Evolutionary conservation across 768 basidiomycete species (phyloP).

Genomic region (Russula sp.): DNA sequence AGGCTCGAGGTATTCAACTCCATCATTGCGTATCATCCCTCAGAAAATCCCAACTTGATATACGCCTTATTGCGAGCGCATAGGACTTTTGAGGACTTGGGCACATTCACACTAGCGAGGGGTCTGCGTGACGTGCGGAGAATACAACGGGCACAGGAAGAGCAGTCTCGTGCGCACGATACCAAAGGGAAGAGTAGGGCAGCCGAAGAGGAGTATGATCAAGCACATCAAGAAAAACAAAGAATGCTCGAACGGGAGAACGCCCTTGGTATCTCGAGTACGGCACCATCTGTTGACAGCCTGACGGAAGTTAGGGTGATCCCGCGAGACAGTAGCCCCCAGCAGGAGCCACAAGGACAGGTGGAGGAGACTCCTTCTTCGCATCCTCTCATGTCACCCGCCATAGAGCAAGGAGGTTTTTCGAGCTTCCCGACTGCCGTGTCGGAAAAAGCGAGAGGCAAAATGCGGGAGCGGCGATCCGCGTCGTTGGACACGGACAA

Average conservation of each 20-base stretch:
- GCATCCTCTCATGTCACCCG: conserved; percentile 38
- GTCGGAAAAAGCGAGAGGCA: conserved; percentile 90
- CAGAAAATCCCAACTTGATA: conserved; percentile 80
- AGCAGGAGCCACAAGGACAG: conserved; percentile 26
- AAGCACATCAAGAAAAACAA: conserved; percentile 56
- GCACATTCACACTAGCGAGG: conserved; percentile 82
- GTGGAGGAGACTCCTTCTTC: conserved; percentile 23
- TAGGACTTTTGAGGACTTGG: conserved; percentile 81
- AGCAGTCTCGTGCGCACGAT: conserved; percentile 39
- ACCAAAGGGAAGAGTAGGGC: conserved; percentile 37
- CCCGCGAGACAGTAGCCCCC: conserved; percentile 14
- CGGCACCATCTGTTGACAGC: conserved; percentile 15
- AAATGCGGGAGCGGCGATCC: conserved; percentile 74
- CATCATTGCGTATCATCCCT: conserved; percentile 67
- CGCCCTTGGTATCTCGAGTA: conserved; percentile 18
- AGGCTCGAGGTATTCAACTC: conserved; percentile 92
- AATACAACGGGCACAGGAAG: conserved; percentile 64
- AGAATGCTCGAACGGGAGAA: conserved; percentile 53
- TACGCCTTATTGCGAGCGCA: conserved; percentile 82
- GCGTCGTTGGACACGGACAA: conserved; percentile 43
- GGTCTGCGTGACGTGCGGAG: conserved; percentile 82
- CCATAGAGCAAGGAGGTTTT: conserved; percentile 28
- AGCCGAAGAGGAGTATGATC: conserved; percentile 30
- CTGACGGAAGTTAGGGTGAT: conserved; percentile 19
- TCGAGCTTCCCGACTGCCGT: conserved; percentile 27